Evolutionary conservation across 257 asterid genomes (phyloP).

Genomic region (Solanum rostratum): DNA sequence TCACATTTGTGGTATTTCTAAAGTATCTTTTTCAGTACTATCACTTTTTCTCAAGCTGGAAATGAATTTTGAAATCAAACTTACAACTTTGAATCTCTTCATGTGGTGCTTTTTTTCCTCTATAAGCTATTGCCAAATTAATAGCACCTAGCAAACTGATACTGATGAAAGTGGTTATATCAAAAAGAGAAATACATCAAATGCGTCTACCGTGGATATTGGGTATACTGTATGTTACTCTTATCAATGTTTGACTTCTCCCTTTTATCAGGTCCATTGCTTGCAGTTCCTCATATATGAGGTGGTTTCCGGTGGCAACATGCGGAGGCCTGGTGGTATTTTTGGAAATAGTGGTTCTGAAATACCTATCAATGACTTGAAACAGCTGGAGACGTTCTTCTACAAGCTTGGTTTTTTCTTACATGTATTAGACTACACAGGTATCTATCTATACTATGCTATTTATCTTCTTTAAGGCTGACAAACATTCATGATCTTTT

Average conservation of each 20-base stretch:
- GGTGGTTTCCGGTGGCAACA: slow-evolving; percentile 97
- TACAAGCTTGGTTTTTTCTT: slow-evolving; percentile 99
- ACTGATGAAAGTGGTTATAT: background rate
- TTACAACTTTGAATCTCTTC: background rate
- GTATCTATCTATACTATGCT: slow-evolving; percentile 13
- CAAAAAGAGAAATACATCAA: background rate
- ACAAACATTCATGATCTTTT: background rate
- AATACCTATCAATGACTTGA: slow-evolving; percentile 83
- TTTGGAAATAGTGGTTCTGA: slow-evolving; percentile 95
- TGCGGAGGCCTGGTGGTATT: slow-evolving; percentile 97
- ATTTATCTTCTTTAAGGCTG: background rate
- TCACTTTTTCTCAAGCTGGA: background rate
- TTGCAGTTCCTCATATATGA: slow-evolving; percentile 95
- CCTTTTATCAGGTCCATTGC: slow-evolving; percentile 71
- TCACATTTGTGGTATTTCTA: background rate
- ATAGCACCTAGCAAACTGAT: background rate
- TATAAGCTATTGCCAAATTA: background rate
- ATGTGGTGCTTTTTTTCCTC: background rate
- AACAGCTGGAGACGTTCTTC: slow-evolving; percentile 92
- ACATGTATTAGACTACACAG: slow-evolving; percentile 89
- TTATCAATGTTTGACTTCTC: background rate
- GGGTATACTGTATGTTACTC: background rate
- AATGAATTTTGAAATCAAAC: background rate
- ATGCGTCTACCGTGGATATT: background rate
- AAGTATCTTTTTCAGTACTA: background rate